Percentiles rank a stretch among this genome's conserved stretches.
Conservation (phyloP, 2,329 filamentous ascomycete species). For the Phialophora macrospora region DNA sequence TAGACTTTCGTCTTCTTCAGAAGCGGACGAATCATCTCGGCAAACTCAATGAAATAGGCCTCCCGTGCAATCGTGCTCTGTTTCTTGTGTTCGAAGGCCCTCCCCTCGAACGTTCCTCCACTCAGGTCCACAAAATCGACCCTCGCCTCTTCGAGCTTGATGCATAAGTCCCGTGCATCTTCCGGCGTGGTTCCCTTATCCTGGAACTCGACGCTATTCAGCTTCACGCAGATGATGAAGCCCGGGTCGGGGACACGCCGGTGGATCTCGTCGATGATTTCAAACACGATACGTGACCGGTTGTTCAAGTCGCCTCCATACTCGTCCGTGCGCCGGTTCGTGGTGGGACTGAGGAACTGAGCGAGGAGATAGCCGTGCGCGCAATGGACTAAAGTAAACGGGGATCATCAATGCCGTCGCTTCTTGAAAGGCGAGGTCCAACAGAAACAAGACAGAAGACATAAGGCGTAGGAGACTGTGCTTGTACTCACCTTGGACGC, state of each 20-base stretch:
- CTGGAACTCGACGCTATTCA: constrained; percentile 38
- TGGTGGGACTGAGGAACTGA: constrained; percentile 39
- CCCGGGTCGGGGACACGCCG: constrained; percentile 28
- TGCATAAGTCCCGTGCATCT: constrained; percentile 32
- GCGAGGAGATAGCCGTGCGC: constrained; percentile 42
- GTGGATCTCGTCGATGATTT: constrained; percentile 50
- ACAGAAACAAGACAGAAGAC: background rate
- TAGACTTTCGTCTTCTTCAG: constrained; percentile 37
- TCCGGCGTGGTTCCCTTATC: constrained; percentile 36
- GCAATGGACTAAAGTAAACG: constrained; percentile 35
- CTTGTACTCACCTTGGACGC: constrained; percentile 30
- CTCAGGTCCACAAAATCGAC: constrained; percentile 38
- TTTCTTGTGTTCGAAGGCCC: constrained; percentile 37
- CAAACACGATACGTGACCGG: constrained; percentile 63
- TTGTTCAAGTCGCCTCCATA: constrained; percentile 65
- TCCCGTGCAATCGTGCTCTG: constrained; percentile 33
- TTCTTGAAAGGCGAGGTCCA: background rate
- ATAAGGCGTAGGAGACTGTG: background rate
- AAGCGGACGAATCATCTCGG: constrained; percentile 35
- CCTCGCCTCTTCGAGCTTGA: constrained; percentile 32
- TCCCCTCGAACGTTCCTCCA: constrained; percentile 36
- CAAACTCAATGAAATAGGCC: constrained; percentile 38
- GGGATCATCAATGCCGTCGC: background rate
- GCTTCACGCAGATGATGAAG: constrained; percentile 36
- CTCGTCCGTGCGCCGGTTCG: constrained; percentile 39